phyloP scores from a whole-genome alignment of 2,329 filamentous ascomycete species.

The Ilyonectria sp. region DNA sequence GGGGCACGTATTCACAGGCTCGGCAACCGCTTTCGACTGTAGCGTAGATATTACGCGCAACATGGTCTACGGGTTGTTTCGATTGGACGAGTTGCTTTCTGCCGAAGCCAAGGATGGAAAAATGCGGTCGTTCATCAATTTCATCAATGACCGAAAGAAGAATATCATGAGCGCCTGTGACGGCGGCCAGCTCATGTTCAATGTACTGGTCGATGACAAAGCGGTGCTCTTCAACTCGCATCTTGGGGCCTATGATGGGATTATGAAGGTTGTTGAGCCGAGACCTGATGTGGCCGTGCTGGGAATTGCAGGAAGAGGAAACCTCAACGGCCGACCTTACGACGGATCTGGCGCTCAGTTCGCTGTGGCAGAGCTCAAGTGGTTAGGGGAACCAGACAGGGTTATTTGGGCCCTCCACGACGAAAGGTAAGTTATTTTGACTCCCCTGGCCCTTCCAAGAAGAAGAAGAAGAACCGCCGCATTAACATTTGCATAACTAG shows the following conservation, averaged over 20 bases:
- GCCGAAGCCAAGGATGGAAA: neutral
- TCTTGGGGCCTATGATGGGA: neutral
- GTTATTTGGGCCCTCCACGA: neutral
- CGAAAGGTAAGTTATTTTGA: neutral
- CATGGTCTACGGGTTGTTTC: neutral
- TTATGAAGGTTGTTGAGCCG: neutral
- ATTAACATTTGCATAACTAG: neutral
- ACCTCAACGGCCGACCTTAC: neutral
- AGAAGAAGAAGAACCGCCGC: too few relatives aligned
- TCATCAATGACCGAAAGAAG: neutral
- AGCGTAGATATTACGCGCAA: neutral
- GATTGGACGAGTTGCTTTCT: neutral
- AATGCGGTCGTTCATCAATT: neutral
- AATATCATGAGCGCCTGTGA: neutral
- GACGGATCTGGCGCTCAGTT: neutral
- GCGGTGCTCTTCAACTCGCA: neutral
- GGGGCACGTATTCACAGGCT: neutral
- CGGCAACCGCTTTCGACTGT: neutral
- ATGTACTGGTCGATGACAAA: neutral
- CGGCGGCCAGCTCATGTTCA: neutral
- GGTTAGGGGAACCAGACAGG: neutral
- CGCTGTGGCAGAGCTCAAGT: neutral
- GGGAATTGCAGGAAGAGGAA: neutral
- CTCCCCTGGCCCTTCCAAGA: too few relatives aligned
- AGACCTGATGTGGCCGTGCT: neutral